Conservation (phyloP, 495 filamentous ascomycete species). For the Diplogelasinospora grovesii region DNA sequence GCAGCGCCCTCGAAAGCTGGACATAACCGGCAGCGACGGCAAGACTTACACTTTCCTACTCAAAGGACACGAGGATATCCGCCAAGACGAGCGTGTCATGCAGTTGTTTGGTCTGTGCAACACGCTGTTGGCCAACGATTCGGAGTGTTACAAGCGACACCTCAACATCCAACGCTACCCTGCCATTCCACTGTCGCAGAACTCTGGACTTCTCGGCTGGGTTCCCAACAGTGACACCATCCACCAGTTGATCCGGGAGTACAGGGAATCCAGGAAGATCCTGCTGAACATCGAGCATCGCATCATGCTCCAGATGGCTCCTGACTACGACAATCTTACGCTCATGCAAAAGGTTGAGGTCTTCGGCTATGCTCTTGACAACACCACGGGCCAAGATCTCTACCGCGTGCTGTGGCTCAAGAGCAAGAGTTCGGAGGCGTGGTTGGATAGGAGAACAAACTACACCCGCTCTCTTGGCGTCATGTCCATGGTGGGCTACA, state of each 20-base stretch:
- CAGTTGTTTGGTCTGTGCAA: constrained; percentile 96
- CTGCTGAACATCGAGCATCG: constrained; percentile 97
- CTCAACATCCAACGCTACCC: constrained; percentile 92
- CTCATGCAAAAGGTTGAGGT: constrained; percentile 99
- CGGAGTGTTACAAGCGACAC: constrained; percentile 93
- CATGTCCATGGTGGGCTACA: constrained; percentile 99
- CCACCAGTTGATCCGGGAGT: constrained; percentile 93
- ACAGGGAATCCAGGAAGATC: constrained; percentile 92
- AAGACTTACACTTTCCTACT: constrained; percentile 75
- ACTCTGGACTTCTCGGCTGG: constrained; percentile 90
- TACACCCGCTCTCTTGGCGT: constrained; percentile 96
- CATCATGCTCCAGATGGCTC: constrained; percentile 99
- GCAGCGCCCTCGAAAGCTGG: constrained; percentile 86
- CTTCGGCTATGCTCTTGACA: constrained; percentile 97
- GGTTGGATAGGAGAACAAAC: constrained; percentile 93
- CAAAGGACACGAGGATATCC: constrained; percentile 97
- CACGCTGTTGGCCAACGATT: constrained; percentile 83
- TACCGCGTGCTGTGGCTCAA: constrained; percentile 98
- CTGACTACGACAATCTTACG: constrained; percentile 95
- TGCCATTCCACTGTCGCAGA: constrained; percentile 91
- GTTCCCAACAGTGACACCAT: constrained; percentile 97
- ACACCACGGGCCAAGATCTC: constrained; percentile 96
- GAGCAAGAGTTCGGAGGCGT: constrained; percentile 94
- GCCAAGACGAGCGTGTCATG: constrained; percentile 98
- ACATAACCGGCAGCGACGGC: constrained; percentile 82